Evolutionary conservation across 768 basidiomycete species (phyloP).

Genomic region (Xerocomellus intermedius): DNA sequence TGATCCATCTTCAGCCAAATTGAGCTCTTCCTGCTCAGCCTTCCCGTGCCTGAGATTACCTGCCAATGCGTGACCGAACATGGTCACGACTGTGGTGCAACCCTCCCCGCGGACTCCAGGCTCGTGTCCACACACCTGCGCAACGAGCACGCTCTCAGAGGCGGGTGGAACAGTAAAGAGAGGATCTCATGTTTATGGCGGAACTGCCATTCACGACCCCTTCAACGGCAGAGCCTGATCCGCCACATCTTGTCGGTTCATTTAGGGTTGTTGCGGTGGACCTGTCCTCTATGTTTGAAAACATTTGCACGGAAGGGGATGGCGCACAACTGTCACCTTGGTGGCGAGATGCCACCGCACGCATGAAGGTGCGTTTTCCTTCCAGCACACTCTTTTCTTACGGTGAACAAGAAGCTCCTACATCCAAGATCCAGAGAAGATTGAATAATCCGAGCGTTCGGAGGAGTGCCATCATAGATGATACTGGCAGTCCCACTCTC

Average conservation of each 20-base stretch:
- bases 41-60: background rate
- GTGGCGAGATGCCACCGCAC: background rate
- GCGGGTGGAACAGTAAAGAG: background rate
- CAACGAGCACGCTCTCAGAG: background rate
- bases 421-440: background rate
- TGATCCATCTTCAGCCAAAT: background rate
- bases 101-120: background rate
- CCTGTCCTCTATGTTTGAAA: background rate
- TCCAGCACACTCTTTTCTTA: background rate
- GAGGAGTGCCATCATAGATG: no score
- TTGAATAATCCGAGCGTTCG: no score
- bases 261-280: conserved; percentile 1
- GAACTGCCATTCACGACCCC: background rate
- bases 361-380: background rate
- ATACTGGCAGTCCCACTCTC: no score
- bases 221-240: background rate
- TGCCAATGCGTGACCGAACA: background rate
- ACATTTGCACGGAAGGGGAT: conserved; percentile 1
- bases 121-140: background rate
- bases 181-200: background rate
- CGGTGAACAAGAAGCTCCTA: background rate
- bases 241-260: conserved; percentile 4
- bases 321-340: background rate
- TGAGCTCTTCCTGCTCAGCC: background rate
- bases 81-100: background rate